Evolutionary conservation across 2,329 filamentous ascomycete species (phyloP).

Genomic region (Parasarocladium wereldwijsianum): DNA sequence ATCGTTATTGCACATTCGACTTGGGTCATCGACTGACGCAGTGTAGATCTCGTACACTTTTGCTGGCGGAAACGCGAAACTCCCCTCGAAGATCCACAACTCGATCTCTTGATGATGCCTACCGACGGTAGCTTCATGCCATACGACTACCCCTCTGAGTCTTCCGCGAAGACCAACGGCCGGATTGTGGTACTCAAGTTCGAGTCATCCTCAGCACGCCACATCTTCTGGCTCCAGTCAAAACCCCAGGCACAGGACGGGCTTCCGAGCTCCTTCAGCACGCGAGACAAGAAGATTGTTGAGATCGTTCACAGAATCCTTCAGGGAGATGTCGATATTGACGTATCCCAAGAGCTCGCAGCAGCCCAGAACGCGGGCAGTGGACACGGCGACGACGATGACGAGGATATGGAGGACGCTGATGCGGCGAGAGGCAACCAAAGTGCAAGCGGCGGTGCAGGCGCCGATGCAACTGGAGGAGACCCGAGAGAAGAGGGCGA

Average conservation of each 20-base stretch:
- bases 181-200: conserved; percentile 93
- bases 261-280: conserved; percentile 66
- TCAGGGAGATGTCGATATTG: conserved; percentile 78
- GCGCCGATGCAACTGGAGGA: conserved; percentile 74
- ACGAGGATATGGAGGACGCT: conserved; percentile 40
- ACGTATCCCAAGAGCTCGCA: conserved; percentile 60
- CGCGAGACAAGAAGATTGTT: conserved; percentile 73
- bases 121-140: conserved; percentile 76
- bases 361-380: conserved; percentile 33
- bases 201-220: conserved; percentile 73
- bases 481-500: conserved; percentile 85
- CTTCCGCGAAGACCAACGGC: conserved; percentile 58
- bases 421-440: conserved; percentile 43
- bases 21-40: conserved; percentile 2
- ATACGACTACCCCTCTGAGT: conserved; percentile 48
- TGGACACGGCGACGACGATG: conserved; percentile 45
- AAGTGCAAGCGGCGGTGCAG: conserved; percentile 60
- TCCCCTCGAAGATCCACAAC: conserved; percentile 55
- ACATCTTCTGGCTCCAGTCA: conserved; percentile 95
- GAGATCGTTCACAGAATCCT: conserved; percentile 74
- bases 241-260: conserved; percentile 59
- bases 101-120: conserved; percentile 91
- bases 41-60: conserved; percentile 78
- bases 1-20: not conserved
- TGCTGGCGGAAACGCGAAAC: conserved; percentile 81